Base-by-base conservation (phyloP, 306 rosid genomes). In the Fragaria ananassa region DNA sequence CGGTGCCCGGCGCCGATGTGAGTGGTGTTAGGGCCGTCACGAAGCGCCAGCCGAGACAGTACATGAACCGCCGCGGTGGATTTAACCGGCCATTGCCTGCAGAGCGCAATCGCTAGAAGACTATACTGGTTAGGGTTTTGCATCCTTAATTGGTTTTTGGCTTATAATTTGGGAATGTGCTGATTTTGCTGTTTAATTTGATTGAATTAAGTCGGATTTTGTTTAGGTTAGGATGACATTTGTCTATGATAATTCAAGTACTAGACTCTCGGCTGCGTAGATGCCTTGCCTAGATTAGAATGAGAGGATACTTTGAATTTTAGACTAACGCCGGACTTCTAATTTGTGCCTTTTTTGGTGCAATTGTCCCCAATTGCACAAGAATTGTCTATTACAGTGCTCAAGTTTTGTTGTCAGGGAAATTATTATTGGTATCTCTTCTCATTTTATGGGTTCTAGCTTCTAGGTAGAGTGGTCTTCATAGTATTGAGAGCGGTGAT, bases 21-120 rank as follows among this genome's bases (percentile, higher is more conserved):
- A 95, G 99, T 65, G 99, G 93, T 42, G 81, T 91, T 50, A 88
- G 96, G 74, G 92, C 89, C 0, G 97, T 95, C 6, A 90, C 97
- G 4, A 95, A 95, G 86, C 86, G 97, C 39, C 92, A 90, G 77
- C 99, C 99, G 0, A 88, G 99, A 74, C 98, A 95, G 88, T 95
- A 92, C 73, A 95, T 95, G 99, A 95, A 95, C 71, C 91, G 98
- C 39, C 97, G 98, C 12, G 99, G 99, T 2, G 99, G 99, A 0
- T 95, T 95, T 71, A 95, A 95, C 76, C 93, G 97, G n/a, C 98
- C 99, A 8, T 87, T 95, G 86, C 99, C 99, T 14, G 97, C 97
- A 35, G 97, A 92, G 91, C 90, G 84, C 75, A 92, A 84, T 79
- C 97, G 97, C 68, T 95, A 80, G 87, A 60, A 4, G 15, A 12